These are phyloP conservation scores for Limonium bicolor DNA, from an alignment of 148 eudicot species.

Conservation along the genomic window DNA sequence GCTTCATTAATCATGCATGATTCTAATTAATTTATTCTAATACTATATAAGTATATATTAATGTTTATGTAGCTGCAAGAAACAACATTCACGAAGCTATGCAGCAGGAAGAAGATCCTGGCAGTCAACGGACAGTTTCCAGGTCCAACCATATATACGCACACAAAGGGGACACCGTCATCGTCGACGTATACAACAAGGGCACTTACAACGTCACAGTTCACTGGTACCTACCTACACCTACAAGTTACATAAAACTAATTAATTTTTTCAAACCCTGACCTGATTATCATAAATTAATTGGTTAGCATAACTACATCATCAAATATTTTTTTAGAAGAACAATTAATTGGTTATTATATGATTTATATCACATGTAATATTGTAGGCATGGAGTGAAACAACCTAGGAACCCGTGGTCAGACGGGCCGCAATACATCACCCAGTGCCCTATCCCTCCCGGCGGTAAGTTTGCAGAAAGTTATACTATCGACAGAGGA, in stretches of 20 bases:
- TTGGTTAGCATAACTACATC: no score
- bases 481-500: slow-evolving; percentile 1
- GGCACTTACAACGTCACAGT: slow-evolving; percentile 4
- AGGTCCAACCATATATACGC: slow-evolving; percentile 1
- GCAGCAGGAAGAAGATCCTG: slow-evolving; percentile 1
- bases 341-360: no score
- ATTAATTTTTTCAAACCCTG: no score
- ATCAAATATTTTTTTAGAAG: no score
- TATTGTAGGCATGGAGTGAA: slow-evolving; percentile 7
- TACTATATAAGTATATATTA: no score
- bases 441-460: slow-evolving; percentile 5
- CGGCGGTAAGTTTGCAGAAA: background rate
- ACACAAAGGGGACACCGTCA: background rate
- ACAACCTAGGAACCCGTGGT: slow-evolving; percentile 3
- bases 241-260: no score
- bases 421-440: slow-evolving; percentile 5
- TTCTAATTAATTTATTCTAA: no score
- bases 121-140: slow-evolving; percentile 5
- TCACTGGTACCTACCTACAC: background rate
- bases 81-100: slow-evolving; percentile 3
- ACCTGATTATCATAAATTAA: no score
- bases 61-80: background rate
- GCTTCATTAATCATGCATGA: background rate
- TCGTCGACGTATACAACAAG: slow-evolving; percentile 1
- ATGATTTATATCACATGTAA: no score